These are phyloP conservation scores for Termitomyces sp. DNA, from an alignment of 768 basidiomycete genomes.

Conservation along the genomic window DNA sequence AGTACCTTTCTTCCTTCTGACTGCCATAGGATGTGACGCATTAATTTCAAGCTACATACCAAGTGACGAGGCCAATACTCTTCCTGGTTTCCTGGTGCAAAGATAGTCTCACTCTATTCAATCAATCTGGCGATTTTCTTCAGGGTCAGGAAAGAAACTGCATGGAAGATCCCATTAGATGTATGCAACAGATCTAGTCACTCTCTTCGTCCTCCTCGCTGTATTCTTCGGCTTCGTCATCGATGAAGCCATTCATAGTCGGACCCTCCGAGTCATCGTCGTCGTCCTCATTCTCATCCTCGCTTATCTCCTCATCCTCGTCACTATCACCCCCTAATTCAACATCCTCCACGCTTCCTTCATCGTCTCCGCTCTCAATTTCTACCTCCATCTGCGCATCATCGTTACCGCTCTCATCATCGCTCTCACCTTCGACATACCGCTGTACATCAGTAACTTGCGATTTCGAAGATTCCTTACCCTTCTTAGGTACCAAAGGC, in stretches of 20 bases:
- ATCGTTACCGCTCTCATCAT: slow-evolving; percentile 45
- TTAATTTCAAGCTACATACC: no score
- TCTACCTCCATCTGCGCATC: slow-evolving; percentile 51
- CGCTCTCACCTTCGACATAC: slow-evolving; percentile 81
- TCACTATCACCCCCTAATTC: slow-evolving; percentile 64
- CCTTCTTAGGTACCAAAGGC: slow-evolving; percentile 37
- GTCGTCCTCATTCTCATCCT: slow-evolving; percentile 35
- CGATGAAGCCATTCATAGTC: slow-evolving; percentile 46
- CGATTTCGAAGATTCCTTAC: slow-evolving; percentile 25
- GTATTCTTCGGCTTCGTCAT: slow-evolving; percentile 53
- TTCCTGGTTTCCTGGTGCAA: no score
- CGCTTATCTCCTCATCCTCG: slow-evolving; percentile 35
- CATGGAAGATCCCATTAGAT: background rate
- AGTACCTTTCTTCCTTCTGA: no score
- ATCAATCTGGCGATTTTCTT: no score
- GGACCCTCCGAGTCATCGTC: slow-evolving; percentile 39
- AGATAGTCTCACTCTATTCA: no score
- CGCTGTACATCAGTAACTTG: slow-evolving; percentile 34
- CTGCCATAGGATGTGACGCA: no score
- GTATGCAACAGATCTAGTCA: slow-evolving; percentile 27
- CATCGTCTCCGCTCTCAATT: slow-evolving; percentile 61
- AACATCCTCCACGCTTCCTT: slow-evolving; percentile 73
- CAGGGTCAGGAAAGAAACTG: background rate
- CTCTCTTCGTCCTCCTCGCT: slow-evolving; percentile 47
- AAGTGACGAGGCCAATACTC: no score